Percentiles rank a stretch among this genome's conserved stretches.
These are phyloP conservation scores for Bolboschoenoplectus hybrid DNA, from an alignment of 202 grass and related monocot genomes.

Conservation along the genomic window DNA sequence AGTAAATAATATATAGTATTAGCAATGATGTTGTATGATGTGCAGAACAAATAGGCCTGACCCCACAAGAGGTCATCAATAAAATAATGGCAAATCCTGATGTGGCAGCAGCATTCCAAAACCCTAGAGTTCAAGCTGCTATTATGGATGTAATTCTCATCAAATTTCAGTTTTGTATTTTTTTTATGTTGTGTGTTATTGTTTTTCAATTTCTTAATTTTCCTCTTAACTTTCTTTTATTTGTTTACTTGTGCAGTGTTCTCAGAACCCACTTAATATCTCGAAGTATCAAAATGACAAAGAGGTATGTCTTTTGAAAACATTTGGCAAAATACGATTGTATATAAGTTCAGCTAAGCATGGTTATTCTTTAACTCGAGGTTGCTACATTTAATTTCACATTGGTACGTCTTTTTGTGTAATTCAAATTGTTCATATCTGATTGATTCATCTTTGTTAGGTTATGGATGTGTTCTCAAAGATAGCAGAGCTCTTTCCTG, in stretches of 20 bases:
- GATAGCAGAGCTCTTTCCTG: constrained; percentile 97
- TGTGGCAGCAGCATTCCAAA: constrained; percentile 93
- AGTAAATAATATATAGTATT: not conserved
- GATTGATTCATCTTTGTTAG: constrained; percentile 44
- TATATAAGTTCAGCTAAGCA: not conserved
- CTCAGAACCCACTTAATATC: constrained; percentile 95
- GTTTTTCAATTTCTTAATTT: constrained; percentile 5
- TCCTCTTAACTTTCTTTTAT: constrained; percentile 42
- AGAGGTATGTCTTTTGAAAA: constrained; percentile 59
- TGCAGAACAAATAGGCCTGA: constrained; percentile 89
- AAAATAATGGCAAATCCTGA: constrained; percentile 99
- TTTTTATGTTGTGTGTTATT: constrained; percentile 18
- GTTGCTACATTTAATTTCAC: constrained; percentile 1
- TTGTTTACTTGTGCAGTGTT: constrained; percentile 62
- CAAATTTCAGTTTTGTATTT: not conserved
- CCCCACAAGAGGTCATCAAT: constrained; percentile 90
- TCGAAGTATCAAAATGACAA: constrained; percentile 98
- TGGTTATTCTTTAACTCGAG: not conserved
- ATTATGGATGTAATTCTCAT: constrained; percentile 86
- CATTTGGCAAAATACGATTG: constrained; percentile 9
- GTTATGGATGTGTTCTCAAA: constrained; percentile 98
- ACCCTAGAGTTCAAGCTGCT: constrained; percentile 96
- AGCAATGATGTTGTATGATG: constrained; percentile 17
- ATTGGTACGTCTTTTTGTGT: not conserved
- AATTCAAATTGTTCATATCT: constrained; percentile 15